Evolutionary conservation across 1,284 basidiomycete genomes (phyloP), one percentile per base, ranked within the genome.

Genomic region (Peniophora sp.): DNA sequence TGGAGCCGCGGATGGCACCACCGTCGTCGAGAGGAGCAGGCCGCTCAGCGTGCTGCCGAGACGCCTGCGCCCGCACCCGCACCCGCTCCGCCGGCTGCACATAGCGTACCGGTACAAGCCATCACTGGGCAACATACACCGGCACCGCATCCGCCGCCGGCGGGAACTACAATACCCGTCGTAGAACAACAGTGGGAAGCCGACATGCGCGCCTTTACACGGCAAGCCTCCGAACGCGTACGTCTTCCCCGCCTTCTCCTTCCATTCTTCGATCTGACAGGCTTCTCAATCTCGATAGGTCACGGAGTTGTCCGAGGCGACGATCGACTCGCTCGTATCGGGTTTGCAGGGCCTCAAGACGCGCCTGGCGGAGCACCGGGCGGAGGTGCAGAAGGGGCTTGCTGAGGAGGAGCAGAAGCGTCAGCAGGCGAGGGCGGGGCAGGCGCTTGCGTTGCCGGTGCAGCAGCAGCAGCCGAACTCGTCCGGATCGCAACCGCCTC

Each of bases 311-410:
- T 85, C 85, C 2, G 85, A 87, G 62, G 71, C 74, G n/a, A 83
- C 85, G 0, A 72, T 87, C 17, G 83, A 85, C 50, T 72, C 74
- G 20, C 69, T 85, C 41, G 62, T 85, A 46, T 62, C 65, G 23
- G 78, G 74, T 1, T 71, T 82, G 41, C 76, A 83, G 57, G 64
- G 71, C 37, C 65, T 87, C 48, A 85, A 84, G 68, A 66, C 67
- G 85, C 83, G 80, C 74, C 68, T 87, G 6, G 73, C 73, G 2
- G 75, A 85, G 59, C 71, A 77, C 53, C 75, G 78, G n/a, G 68
- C 68, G 3, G 70, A 76, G 57, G 78, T 55, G 48, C n/a, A 41
- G 20, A 58, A 53, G 47, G 52, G 52, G 47, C 55, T 54, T 42
- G 56, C 54, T 46, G 55, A 61, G 51, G 53, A 61, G 22, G 57